These are phyloP conservation scores for Komagataella kurtzmanii DNA, from an alignment of 805 yeast genomes.

Conservation along the genomic window DNA sequence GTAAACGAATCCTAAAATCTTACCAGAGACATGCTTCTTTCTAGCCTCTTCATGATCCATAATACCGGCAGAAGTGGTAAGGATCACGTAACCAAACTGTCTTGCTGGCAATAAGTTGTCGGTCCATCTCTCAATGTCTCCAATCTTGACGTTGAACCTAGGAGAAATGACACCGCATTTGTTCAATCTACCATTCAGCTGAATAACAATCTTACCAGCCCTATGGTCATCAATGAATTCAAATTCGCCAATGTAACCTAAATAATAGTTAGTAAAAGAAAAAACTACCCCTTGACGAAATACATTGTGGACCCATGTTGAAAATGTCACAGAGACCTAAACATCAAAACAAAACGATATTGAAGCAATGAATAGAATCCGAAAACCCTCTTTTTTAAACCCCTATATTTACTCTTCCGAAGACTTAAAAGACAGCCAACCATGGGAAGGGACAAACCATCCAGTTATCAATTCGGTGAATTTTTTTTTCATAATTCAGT, in stretches of 20 bases:
- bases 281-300: neutral
- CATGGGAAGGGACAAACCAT: slow-evolving; percentile 85
- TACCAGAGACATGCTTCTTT: slow-evolving; percentile 99
- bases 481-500: neutral
- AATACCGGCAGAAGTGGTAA: slow-evolving; percentile 98
- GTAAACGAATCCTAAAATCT: slow-evolving; percentile 96
- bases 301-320: neutral
- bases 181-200: slow-evolving; percentile 96
- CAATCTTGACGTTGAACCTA: slow-evolving; percentile 93
- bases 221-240: slow-evolving; percentile 99
- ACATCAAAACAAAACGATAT: neutral
- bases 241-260: slow-evolving; percentile 87
- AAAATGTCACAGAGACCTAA: neutral
- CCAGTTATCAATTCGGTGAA: slow-evolving; percentile 96
- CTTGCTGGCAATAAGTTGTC: slow-evolving; percentile 97
- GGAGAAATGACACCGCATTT: slow-evolving; percentile 98
- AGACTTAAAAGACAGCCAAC: slow-evolving; percentile 95
- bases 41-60: slow-evolving; percentile 99
- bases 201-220: slow-evolving; percentile 94
- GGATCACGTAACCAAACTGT: slow-evolving; percentile 96
- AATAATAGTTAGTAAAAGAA: neutral
- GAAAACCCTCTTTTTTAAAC: neutral
- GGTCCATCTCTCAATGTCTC: slow-evolving; percentile 96
- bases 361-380: neutral
- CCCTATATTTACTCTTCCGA: slow-evolving; percentile 57